Percentiles rank a stretch among this genome's conserved stretches.
These are phyloP conservation scores for Salix brachista DNA, from an alignment of 345 rosid genomes.

Conservation along the genomic window DNA sequence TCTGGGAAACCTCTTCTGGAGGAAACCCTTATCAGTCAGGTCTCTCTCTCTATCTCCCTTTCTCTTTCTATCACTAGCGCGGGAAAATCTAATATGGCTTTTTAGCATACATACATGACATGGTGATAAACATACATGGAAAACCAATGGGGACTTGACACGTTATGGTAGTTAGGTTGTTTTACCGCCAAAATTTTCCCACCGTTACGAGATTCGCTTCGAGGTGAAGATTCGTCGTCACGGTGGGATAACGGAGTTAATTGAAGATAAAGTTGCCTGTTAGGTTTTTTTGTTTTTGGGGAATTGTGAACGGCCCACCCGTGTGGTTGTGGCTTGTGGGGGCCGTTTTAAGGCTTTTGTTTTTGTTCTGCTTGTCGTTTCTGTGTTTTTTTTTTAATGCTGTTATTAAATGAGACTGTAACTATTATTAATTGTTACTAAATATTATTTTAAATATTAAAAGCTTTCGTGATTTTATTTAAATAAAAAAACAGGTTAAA, in stretches of 20 bases:
- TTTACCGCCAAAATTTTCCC: constrained; percentile 42
- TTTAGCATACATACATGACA: constrained; percentile 4
- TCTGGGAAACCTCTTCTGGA: not conserved
- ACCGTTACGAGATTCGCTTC: constrained; percentile 29
- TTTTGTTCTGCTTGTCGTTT: too few relatives aligned
- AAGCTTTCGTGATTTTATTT: too few relatives aligned
- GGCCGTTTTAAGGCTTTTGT: not conserved
- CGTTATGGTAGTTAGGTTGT: constrained; percentile 2
- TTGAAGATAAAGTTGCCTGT: too few relatives aligned
- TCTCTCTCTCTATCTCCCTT: constrained; percentile 7
- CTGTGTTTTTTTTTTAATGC: too few relatives aligned
- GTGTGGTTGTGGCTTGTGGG: not conserved
- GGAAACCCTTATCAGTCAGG: constrained; percentile 24
- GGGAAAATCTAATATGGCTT: constrained; percentile 35
- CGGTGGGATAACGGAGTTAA: not conserved
- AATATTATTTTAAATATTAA: too few relatives aligned
- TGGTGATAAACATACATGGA: not conserved
- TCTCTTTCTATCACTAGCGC: constrained; percentile 25
- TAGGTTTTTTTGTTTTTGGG: not conserved
- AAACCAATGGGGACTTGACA: constrained; percentile 11
- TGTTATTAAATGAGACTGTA: too few relatives aligned
- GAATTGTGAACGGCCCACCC: constrained; percentile 4
- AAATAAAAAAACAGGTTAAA: too few relatives aligned
- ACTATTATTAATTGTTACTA: too few relatives aligned
- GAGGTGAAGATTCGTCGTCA: constrained; percentile 23